A percentile compares a stretch with the other conserved stretches of the same genome.
Conservation (phyloP, 805 yeast genomes). For the Candida nanaspora region DNA sequence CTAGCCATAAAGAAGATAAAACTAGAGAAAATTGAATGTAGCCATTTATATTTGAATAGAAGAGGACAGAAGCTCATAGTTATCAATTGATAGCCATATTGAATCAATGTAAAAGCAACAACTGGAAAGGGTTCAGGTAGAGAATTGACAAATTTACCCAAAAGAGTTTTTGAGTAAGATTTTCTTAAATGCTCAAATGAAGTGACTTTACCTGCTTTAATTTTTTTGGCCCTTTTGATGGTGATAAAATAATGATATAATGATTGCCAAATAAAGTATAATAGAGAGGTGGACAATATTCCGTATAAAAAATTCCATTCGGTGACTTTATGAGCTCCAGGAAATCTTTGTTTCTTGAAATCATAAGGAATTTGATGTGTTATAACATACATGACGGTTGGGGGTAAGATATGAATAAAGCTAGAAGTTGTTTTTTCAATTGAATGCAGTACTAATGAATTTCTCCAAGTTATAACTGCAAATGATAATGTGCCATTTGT, state of each 20-base stretch:
- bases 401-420: constrained; percentile 87
- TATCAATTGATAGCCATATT: constrained; percentile 75
- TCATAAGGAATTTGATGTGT: constrained; percentile 64
- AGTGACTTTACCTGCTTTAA: constrained; percentile 78
- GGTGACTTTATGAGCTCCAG: constrained; percentile 67
- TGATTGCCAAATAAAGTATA: constrained; percentile 86
- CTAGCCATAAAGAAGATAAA: constrained; percentile 75
- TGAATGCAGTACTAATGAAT: constrained; percentile 85
- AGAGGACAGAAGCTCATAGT: constrained; percentile 88
- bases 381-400: constrained; percentile 77
- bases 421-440: constrained; percentile 89
- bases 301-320: constrained; percentile 70
- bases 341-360: constrained; percentile 51
- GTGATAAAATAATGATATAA: constrained; percentile 90
- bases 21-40: constrained; percentile 61
- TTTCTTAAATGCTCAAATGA: constrained; percentile 80
- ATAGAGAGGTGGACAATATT: constrained; percentile 68
- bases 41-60: constrained; percentile 66
- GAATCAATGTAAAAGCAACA: constrained; percentile 77
- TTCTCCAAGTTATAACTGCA: constrained; percentile 95
- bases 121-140: constrained; percentile 86
- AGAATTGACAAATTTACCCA: constrained; percentile 75
- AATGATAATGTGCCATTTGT: constrained; percentile 85
- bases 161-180: constrained; percentile 51
- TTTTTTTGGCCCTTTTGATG: constrained; percentile 67